phyloP scores from a whole-genome alignment of 495 filamentous ascomycete genomes.

The Trichoderma erinaceum region DNA sequence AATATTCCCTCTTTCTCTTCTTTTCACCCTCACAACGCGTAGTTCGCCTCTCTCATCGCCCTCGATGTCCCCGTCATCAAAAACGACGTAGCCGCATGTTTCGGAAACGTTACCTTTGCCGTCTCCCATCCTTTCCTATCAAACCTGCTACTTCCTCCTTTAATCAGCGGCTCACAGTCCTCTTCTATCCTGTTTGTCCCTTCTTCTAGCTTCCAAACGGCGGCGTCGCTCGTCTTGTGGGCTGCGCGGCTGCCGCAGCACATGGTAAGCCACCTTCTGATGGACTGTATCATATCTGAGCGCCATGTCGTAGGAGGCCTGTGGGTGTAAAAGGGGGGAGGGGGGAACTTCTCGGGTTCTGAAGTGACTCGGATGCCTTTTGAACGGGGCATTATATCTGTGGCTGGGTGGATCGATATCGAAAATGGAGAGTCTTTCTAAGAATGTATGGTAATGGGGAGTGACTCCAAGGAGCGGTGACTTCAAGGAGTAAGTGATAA shows the following conservation, averaged over 20 bases:
- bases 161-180: background rate
- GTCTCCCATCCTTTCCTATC: background rate
- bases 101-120: constrained; percentile 23
- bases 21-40: constrained; percentile 23
- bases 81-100: constrained; percentile 37
- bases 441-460: background rate
- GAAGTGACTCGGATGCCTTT: background rate
- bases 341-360: background rate
- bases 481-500: background rate
- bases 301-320: background rate
- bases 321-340: background rate
- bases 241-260: background rate
- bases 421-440: background rate
- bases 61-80: constrained; percentile 35
- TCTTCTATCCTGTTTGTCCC: background rate
- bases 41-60: constrained; percentile 33
- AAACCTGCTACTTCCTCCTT: background rate
- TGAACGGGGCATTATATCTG: background rate
- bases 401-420: background rate
- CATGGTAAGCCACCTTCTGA: constrained; percentile 1
- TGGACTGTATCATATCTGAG: background rate
- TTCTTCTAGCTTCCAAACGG: background rate
- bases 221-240: constrained; percentile 9
- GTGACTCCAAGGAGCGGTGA: too few relatives aligned
- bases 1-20: background rate